Conservation (phyloP, 2,329 filamentous ascomycete species). For the Aspergillus thermomutatus region DNA sequence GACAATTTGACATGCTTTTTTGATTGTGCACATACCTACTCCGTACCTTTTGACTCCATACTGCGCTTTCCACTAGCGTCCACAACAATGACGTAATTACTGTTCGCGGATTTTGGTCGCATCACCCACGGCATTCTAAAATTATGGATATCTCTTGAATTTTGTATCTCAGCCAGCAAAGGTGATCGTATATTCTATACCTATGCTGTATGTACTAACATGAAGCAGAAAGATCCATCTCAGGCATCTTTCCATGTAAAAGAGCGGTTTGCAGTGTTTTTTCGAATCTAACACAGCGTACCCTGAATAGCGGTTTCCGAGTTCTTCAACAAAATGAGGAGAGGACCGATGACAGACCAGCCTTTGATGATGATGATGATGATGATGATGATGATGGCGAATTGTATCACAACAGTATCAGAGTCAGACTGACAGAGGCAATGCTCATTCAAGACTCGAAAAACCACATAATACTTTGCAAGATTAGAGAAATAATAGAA, state of each 20-base stretch:
- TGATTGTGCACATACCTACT: too few relatives aligned
- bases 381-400: background rate
- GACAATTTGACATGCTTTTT: too few relatives aligned
- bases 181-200: background rate
- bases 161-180: background rate
- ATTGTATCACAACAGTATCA: background rate
- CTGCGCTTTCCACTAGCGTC: background rate
- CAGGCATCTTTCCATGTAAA: background rate
- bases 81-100: background rate
- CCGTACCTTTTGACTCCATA: background rate
- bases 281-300: background rate
- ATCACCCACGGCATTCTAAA: too few relatives aligned
- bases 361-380: background rate
- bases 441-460: background rate
- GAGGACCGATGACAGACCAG: too few relatives aligned
- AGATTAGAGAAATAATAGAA: conserved; percentile 1
- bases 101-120: background rate
- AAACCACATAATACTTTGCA: background rate
- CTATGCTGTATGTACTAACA: background rate
- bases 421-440: background rate
- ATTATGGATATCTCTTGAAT: background rate
- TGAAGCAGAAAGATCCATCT: background rate
- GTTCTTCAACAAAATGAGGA: background rate
- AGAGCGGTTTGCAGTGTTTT: background rate
- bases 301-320: background rate